These are phyloP conservation scores for Alternaria sp. DNA, from an alignment of 2,329 filamentous ascomycete genomes.

Conservation along the genomic window DNA sequence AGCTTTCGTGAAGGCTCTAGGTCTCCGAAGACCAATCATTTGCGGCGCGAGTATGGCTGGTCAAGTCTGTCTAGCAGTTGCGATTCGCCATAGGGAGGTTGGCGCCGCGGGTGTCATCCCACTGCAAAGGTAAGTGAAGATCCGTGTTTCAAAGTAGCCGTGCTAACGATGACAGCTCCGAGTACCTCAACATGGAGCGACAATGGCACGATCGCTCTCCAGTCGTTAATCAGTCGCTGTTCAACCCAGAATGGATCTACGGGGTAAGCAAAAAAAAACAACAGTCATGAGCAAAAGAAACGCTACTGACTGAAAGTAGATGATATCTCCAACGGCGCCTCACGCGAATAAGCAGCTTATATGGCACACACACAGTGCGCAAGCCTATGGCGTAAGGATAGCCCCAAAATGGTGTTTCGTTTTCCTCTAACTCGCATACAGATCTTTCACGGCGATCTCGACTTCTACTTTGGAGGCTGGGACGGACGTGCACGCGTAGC, in stretches of 20 bases:
- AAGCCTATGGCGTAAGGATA: constrained; percentile 56
- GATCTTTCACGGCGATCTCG: constrained; percentile 62
- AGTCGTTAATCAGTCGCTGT: constrained; percentile 59
- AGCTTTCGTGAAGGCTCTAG: constrained; percentile 56
- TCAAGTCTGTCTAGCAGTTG: constrained; percentile 59
- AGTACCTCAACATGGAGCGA: constrained; percentile 56
- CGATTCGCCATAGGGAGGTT: constrained; percentile 58
- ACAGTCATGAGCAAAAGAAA: too few species aligned
- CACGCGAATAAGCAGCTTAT: constrained; percentile 58
- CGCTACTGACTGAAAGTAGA: constrained; percentile 34
- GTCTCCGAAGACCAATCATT: constrained; percentile 58
- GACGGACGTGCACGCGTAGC: constrained; percentile 58
- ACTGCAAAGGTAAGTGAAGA: constrained; percentile 52
- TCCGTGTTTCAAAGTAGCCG: constrained; percentile 20
- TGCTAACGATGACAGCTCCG: constrained; percentile 40
- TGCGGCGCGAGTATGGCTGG: constrained; percentile 62
- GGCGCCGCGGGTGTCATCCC: constrained; percentile 59
- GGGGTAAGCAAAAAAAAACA: constrained; percentile 40
- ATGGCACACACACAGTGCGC: constrained; percentile 60
- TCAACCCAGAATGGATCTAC: constrained; percentile 60
- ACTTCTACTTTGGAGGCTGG: constrained; percentile 62
- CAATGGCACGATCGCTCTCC: constrained; percentile 58
- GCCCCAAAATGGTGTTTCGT: neutral
- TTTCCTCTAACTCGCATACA: constrained; percentile 5
- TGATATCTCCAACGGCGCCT: constrained; percentile 59